Conservation (phyloP, 768 basidiomycete species). For the Antrodiella citrinella region DNA sequence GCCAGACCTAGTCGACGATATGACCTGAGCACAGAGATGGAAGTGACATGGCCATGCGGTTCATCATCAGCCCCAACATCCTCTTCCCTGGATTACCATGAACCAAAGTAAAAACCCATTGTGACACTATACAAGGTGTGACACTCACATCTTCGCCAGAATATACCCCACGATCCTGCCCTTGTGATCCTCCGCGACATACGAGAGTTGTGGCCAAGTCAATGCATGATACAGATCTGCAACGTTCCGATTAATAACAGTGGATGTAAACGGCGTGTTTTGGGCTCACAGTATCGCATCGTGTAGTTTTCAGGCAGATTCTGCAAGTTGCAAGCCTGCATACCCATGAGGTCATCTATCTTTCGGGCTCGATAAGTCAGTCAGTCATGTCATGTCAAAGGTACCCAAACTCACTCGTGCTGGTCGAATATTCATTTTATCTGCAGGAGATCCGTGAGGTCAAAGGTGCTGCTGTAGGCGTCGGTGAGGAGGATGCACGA, state of each 20-base stretch:
- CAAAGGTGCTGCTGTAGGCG: too few species aligned
- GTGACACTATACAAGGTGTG: slow-evolving; percentile 15
- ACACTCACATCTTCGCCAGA: slow-evolving; percentile 82
- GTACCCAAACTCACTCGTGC: slow-evolving; percentile 19
- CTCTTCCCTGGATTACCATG: slow-evolving; percentile 57
- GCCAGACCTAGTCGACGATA: slow-evolving; percentile 90
- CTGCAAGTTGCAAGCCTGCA: slow-evolving; percentile 92
- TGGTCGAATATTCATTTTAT: slow-evolving; percentile 44
- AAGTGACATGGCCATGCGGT: slow-evolving; percentile 89
- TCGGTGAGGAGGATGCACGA: too few species aligned
- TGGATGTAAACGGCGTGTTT: neutral
- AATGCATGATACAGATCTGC: slow-evolving; percentile 83
- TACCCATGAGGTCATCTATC: slow-evolving; percentile 83
- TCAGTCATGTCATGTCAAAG: slow-evolving; percentile 7
- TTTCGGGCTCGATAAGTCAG: slow-evolving; percentile 23
- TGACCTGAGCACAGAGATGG: slow-evolving; percentile 87
- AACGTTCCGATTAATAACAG: neutral
- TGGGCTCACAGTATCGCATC: slow-evolving; percentile 62
- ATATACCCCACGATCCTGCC: slow-evolving; percentile 93
- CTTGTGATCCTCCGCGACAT: slow-evolving; percentile 84
- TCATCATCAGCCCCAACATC: slow-evolving; percentile 50
- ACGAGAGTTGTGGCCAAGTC: slow-evolving; percentile 92
- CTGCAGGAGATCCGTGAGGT: too few species aligned
- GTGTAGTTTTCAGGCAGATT: slow-evolving; percentile 91
- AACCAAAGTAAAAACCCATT: neutral